A percentile compares a stretch with the other conserved stretches of the same genome.
Conservation (phyloP, 2,329 filamentous ascomycete species). For the Phoma sp. region DNA sequence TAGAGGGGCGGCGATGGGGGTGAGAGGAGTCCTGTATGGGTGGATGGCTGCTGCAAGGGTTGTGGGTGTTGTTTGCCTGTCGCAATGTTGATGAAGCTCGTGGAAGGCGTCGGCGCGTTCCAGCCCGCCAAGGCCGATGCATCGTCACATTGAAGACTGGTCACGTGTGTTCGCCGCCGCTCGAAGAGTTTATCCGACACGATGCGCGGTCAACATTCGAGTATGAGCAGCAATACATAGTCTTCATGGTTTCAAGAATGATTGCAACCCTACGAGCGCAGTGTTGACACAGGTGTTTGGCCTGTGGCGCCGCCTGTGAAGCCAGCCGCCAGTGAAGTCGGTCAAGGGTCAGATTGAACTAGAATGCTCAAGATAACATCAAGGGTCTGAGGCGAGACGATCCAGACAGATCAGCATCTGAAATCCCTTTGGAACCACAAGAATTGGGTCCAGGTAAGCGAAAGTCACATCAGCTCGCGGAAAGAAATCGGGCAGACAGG, state of each 20-base stretch:
- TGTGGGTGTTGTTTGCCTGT: constrained; percentile 22
- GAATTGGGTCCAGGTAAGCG: background rate
- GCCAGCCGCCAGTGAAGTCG: background rate
- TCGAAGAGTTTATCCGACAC: background rate
- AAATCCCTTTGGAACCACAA: background rate
- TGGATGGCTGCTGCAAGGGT: constrained; percentile 6
- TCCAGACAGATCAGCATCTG: background rate
- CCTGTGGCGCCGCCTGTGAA: background rate
- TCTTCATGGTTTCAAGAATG: too few species aligned
- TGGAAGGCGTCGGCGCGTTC: constrained; percentile 33
- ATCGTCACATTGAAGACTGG: constrained; percentile 2
- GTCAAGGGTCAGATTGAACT: background rate
- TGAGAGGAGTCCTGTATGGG: background rate
- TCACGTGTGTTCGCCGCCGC: background rate
- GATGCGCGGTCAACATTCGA: background rate
- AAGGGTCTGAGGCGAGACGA: background rate
- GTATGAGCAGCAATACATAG: background rate
- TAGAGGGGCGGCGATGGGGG: background rate
- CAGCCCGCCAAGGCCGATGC: constrained; percentile 29
- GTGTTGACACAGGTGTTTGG: too few species aligned
- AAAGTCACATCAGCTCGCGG: constrained; percentile 6
- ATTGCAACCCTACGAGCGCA: too few species aligned
- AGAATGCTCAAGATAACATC: background rate
- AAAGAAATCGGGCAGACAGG: constrained; percentile 1
- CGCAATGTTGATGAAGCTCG: constrained; percentile 38